Base-by-base conservation (phyloP, 805 yeast genomes). In the Metschnikowia cubensis region DNA sequence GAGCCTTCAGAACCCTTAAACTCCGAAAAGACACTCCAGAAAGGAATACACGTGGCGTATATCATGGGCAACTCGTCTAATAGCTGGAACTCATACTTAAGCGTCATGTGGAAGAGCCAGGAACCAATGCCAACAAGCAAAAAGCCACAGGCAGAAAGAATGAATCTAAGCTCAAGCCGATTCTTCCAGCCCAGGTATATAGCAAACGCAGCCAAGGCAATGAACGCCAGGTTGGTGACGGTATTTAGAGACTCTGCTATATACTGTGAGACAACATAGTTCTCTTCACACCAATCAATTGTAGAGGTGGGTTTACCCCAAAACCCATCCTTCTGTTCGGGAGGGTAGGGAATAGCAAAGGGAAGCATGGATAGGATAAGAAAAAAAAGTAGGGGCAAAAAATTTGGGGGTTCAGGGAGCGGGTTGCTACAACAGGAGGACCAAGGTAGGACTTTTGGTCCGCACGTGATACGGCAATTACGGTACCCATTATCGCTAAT, bases 221-320 rank as follows among this genome's bases (percentile, higher is more conserved):
- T 76, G 56, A 78, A 79, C n/a, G 74, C 67, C 6, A 79, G 56
- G 54, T 94, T 94, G 39, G 99, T 89, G 25, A 83, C 59, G 2
- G 97, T 88, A 64, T 94, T 94, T 51, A 92, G 77, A 50, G 89
- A 86, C 66, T 94, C 99, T 3, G 98, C 97, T 47, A 94, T 76
- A 61, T 87, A 94, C 11, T 79, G 79, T 11, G 92, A 79, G 1
- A 91, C 87, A 10, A 90, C 92, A 64, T 92, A 92, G 71, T 92
- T 92, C 67, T 94, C 98, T 63, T 92, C 99, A 69, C 99, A 92
- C 98, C 98, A 92, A 63, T 92, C 99, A 35, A 94, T 94, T n/a
- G 98, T 91, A 35, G 96, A 81, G 0, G 98, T 90, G 2, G 87
- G 87, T 4, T 74, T 70, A 0, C 94, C 94, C 96, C 96, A 89